Percentiles rank a stretch among this genome's conserved stretches.
phyloP scores from a whole-genome alignment of 2,329 filamentous ascomycete genomes.

The Fusarium haematococcum region DNA sequence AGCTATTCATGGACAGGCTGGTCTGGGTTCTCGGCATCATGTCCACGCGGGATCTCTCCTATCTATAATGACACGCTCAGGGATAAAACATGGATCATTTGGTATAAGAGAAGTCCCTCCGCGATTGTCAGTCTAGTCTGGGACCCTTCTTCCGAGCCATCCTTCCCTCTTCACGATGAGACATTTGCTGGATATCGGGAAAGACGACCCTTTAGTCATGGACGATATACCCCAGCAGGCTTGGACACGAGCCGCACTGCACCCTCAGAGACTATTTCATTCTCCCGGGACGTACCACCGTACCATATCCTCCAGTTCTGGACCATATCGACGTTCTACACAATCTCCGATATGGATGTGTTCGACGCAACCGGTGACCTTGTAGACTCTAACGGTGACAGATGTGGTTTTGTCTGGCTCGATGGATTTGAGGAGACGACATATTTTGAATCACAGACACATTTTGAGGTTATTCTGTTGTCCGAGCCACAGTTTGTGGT shows the following conservation, averaged over 20 bases:
- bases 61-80: neutral
- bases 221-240: neutral
- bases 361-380: neutral
- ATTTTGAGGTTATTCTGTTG: slow-evolving; percentile 11
- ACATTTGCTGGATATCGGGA: slow-evolving; percentile 10
- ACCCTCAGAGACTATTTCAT: neutral
- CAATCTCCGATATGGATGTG: neutral
- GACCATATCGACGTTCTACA: slow-evolving; percentile 17
- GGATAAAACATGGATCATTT: too few species aligned
- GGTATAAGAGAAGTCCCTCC: slow-evolving; percentile 8
- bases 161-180: neutral
- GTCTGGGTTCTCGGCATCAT: neutral
- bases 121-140: slow-evolving; percentile 3
- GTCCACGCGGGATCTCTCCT: too few species aligned
- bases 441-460: neutral
- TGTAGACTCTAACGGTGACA: neutral
- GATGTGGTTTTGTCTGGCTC: neutral
- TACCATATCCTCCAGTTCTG: slow-evolving; percentile 29
- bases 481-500: too few species aligned
- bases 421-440: slow-evolving; percentile 20
- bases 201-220: neutral
- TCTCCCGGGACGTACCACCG: neutral
- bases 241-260: neutral
- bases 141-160: slow-evolving; percentile 2
- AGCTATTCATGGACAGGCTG: slow-evolving; percentile 29